Percentiles rank a stretch among this genome's conserved stretches.
Evolutionary conservation across 2,329 filamentous ascomycete species (phyloP).

Genomic region (Cladosporium oxysporum): DNA sequence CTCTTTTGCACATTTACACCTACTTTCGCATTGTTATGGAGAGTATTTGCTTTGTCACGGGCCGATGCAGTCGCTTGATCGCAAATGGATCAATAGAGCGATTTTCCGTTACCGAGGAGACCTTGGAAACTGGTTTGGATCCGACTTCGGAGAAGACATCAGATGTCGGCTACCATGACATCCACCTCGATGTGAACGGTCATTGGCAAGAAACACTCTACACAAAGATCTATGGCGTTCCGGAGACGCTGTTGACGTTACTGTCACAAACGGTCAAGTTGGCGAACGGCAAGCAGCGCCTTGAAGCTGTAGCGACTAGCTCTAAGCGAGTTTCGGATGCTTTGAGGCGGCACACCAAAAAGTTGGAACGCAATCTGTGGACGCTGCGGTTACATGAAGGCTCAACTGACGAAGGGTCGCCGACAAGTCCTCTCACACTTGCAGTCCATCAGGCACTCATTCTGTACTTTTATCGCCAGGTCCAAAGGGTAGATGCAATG

Average conservation of each 20-base stretch:
- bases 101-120: slow-evolving; percentile 5
- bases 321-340: slow-evolving; percentile 8
- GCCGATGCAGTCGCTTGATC: background rate
- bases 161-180: slow-evolving; percentile 13
- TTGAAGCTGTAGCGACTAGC: background rate
- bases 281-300: slow-evolving; percentile 9
- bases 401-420: background rate
- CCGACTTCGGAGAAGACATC: background rate
- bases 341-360: slow-evolving; percentile 10
- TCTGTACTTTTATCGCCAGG: slow-evolving; percentile 13
- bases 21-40: slow-evolving; percentile 11
- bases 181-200: slow-evolving; percentile 4
- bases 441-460: slow-evolving; percentile 6
- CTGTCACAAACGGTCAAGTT: slow-evolving; percentile 12
- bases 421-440: background rate
- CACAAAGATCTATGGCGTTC: slow-evolving; percentile 15
- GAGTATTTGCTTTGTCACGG: slow-evolving; percentile 5
- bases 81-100: background rate
- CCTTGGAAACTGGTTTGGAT: slow-evolving; percentile 1
- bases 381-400: background rate
- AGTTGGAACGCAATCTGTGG: slow-evolving; percentile 11
- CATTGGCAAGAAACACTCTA: slow-evolving; percentile 9
- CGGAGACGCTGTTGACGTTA: slow-evolving; percentile 7
- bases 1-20: slow-evolving; percentile 5
- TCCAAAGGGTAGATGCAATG: slow-evolving; percentile 11